Evolutionary conservation across 2,329 filamentous ascomycete genomes (phyloP).

Genomic region (Claviceps monticola): DNA sequence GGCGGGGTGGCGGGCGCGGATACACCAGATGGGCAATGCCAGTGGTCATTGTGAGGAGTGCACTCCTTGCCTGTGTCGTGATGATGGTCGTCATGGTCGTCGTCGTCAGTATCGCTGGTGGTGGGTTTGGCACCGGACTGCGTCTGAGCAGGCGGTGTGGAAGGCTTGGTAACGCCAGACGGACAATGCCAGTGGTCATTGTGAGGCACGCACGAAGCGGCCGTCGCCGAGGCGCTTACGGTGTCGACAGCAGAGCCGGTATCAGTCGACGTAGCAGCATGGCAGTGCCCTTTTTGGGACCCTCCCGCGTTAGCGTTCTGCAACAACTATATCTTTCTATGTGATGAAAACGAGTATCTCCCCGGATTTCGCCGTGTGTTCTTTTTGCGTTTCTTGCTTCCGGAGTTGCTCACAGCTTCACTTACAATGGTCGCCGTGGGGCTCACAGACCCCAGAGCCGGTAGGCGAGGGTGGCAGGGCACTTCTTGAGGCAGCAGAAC

Average conservation of each 20-base stretch:
- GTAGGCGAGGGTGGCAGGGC: conserved; percentile 10
- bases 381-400: too few species aligned
- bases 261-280: conserved; percentile 1
- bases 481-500: not conserved
- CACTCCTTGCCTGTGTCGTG: not conserved
- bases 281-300: conserved; percentile 7
- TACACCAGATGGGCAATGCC: conserved; percentile 7
- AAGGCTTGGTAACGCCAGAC: conserved; percentile 5
- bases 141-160: conserved; percentile 5
- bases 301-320: not conserved
- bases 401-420: not conserved
- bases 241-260: not conserved
- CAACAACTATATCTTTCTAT: not conserved
- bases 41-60: conserved; percentile 7
- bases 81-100: not conserved
- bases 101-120: not conserved
- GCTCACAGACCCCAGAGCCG: conserved; percentile 7
- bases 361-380: too few species aligned
- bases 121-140: not conserved
- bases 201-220: conserved; percentile 5
- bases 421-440: conserved; percentile 9
- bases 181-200: conserved; percentile 9
- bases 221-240: conserved; percentile 1
- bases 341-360: too few species aligned
- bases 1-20: conserved; percentile 7